Evolutionary conservation across 257 asterid genomes (phyloP), one percentile per base, ranked within the genome.

Genomic region (Solanum piurae): DNA sequence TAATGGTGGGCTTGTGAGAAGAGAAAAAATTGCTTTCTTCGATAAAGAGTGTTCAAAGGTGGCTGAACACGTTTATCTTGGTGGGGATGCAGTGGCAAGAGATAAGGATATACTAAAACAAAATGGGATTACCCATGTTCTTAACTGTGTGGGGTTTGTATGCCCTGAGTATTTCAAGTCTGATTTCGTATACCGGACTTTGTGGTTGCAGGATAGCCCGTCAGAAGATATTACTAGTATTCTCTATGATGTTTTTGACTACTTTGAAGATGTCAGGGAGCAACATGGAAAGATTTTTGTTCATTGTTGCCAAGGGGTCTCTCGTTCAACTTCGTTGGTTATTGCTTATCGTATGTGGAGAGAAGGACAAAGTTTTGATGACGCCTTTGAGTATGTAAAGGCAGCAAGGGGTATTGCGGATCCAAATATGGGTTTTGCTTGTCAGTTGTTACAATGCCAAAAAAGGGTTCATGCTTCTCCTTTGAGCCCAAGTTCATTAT

Each of bases 141-240:
- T 92, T 52, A 92, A 92, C 82, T 92, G 93, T 84, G 94, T 90
- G 72, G 94, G 94, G n/a, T 92, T 90, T 87, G 94, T 90, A 9
- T 92, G 94, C 83, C 93, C 92, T 0, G 94, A 92, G 88, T 92
- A 92, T 82, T 92, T 92, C 49, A 92, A 90, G 89, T 87, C 87
- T 9, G 94, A 92, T 62, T 92, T 92, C 83, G 89, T 88, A 21
- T 91, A 92, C 60, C 85, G 92, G 75, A 92, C 95, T 76, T 73
- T 91, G 89, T 92, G 95, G 95, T 87, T 92, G 88, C 94, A 92
- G 87, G 95, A 92, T 87, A 91, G 93, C 90, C 94, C 94, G 4
- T 90, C 93, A 13, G 94, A 91, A 87, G 95, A 92, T 89, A 92
- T 92, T 60, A 92, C 95, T 36, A 91, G 95, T 88, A 92, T 92